A percentile compares a stretch with the other conserved stretches of the same genome.
Evolutionary conservation across 75 land plant genomes (phyloP).

Genomic region (Pseudotsuga menziesii): DNA sequence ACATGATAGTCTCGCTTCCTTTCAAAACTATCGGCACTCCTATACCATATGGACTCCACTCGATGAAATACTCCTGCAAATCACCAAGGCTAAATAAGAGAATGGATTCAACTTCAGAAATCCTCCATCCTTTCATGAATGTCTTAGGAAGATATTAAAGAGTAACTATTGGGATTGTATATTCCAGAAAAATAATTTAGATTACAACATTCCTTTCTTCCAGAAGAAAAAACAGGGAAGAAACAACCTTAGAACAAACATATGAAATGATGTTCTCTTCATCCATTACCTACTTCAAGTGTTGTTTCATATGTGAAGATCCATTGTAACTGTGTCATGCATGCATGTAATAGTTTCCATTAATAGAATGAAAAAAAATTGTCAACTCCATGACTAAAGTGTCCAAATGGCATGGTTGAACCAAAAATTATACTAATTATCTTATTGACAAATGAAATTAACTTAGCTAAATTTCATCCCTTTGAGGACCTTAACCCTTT

Average conservation of each 20-base stretch:
- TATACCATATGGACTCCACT: constrained; percentile 58
- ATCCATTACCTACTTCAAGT: too few relatives aligned
- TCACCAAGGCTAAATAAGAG: constrained; percentile 32
- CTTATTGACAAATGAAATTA: too few relatives aligned
- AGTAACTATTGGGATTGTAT: constrained; percentile 42
- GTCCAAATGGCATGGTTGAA: too few relatives aligned
- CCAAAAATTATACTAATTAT: too few relatives aligned
- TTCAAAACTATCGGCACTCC: constrained; percentile 46
- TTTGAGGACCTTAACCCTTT: too few relatives aligned
- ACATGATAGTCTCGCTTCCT: constrained; percentile 28
- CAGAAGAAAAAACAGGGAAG: background rate
- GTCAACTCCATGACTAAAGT: too few relatives aligned
- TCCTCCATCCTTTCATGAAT: constrained; percentile 18
- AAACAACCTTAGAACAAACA: background rate
- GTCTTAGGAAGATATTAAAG: constrained; percentile 41
- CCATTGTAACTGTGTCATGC: too few relatives aligned
- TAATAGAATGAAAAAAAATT: too few relatives aligned
- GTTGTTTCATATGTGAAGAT: too few relatives aligned
- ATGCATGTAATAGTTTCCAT: too few relatives aligned
- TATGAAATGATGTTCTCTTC: too few relatives aligned
- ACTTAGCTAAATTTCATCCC: too few relatives aligned
- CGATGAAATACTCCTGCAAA: constrained; percentile 41
- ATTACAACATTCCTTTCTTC: constrained; percentile 20
- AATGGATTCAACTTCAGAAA: constrained; percentile 11
- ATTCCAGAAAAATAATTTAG: constrained; percentile 47